phyloP scores from a whole-genome alignment of 805 yeast genomes.

The Sungouiella blattae region DNA sequence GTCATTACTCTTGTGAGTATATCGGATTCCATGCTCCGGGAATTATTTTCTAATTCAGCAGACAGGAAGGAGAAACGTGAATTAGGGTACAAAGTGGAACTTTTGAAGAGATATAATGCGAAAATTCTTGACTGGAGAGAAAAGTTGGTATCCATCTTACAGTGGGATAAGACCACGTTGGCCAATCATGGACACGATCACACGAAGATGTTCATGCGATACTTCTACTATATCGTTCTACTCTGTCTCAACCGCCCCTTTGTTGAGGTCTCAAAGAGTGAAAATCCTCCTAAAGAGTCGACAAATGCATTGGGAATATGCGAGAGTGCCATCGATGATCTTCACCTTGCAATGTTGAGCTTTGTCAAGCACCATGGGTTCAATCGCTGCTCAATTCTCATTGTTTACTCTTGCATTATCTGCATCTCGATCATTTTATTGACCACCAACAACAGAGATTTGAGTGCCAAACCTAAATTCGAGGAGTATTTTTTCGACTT shows the following conservation, averaged over 20 bases:
- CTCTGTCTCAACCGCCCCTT: conserved; percentile 13
- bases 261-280: conserved; percentile 3
- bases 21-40: conserved; percentile 10
- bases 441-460: conserved; percentile 1
- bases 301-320: conserved; percentile 5
- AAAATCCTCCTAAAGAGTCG: neutral
- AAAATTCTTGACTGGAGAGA: conserved; percentile 8
- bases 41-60: conserved; percentile 3
- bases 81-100: conserved; percentile 1
- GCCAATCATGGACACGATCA: conserved; percentile 7
- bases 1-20: conserved; percentile 7
- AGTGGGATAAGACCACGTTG: conserved; percentile 6
- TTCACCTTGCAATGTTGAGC: conserved; percentile 4
- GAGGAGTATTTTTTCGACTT: conserved; percentile 8
- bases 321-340: conserved; percentile 2
- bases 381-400: conserved; percentile 8
- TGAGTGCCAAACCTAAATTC: neutral
- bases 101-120: conserved; percentile 7
- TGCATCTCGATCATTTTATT: conserved; percentile 7
- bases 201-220: conserved; percentile 11
- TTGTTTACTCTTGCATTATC: conserved; percentile 11
- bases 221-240: conserved; percentile 11
- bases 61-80: neutral
- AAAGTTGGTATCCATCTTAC: conserved; percentile 5
- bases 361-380: conserved; percentile 9